phyloP scores from a whole-genome alignment of 2,329 filamentous ascomycete species.

The Phoma sp. region DNA sequence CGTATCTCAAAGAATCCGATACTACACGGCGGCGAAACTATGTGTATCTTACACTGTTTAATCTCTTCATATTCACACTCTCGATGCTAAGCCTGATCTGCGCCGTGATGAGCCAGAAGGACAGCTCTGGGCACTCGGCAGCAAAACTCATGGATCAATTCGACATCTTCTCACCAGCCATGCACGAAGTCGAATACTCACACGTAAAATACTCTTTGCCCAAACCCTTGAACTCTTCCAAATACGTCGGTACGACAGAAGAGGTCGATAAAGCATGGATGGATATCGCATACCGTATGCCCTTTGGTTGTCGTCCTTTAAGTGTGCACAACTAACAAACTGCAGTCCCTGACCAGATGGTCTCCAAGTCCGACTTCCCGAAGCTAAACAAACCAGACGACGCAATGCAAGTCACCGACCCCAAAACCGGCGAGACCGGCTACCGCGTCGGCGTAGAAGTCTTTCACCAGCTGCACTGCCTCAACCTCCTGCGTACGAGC shows the following conservation, averaged over 20 bases:
- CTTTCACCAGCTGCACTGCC: constrained; percentile 57
- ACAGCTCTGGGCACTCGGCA: constrained; percentile 29
- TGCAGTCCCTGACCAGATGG: constrained; percentile 66
- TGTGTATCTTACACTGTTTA: constrained; percentile 40
- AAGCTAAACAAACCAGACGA: constrained; percentile 60
- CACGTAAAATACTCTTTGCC: constrained; percentile 36
- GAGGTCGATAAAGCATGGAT: constrained; percentile 66
- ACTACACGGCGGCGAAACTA: constrained; percentile 30
- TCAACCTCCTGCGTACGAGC: constrained; percentile 45
- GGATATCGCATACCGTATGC: constrained; percentile 56
- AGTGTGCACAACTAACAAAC: constrained; percentile 24
- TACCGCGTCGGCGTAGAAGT: constrained; percentile 67
- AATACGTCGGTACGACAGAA: constrained; percentile 62
- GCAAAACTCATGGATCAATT: constrained; percentile 44
- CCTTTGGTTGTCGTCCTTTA: background rate
- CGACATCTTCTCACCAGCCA: constrained; percentile 40
- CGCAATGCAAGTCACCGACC: constrained; percentile 63
- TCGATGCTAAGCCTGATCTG: constrained; percentile 41
- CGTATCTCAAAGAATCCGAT: constrained; percentile 31
- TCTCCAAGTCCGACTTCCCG: constrained; percentile 60
- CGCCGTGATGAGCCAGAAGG: constrained; percentile 40
- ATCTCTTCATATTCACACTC: constrained; percentile 43
- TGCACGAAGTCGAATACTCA: constrained; percentile 38
- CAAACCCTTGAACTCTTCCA: constrained; percentile 39
- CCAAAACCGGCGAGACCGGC: constrained; percentile 62